phyloP scores from a whole-genome alignment of 2,329 filamentous ascomycete species.

The Mariannaea sp. region DNA sequence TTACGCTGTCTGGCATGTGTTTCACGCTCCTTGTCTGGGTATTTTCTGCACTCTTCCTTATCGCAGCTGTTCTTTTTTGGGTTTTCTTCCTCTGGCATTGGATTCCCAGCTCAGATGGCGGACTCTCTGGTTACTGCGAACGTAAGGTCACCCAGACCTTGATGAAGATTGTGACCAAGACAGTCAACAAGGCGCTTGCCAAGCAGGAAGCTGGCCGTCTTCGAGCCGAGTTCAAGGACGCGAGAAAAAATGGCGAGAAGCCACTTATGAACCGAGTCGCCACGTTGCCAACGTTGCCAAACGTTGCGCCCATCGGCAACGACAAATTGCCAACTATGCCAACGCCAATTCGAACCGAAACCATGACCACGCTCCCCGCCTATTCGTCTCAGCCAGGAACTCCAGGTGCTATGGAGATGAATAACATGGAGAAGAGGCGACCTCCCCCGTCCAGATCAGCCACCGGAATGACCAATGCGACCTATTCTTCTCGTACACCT shows the following conservation, averaged over 20 bases:
- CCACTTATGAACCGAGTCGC: conserved; percentile 59
- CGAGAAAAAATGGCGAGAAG: conserved; percentile 59
- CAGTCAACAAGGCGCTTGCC: conserved; percentile 85
- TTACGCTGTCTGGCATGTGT: conserved; percentile 87
- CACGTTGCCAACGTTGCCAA: conserved; percentile 68
- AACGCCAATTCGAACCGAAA: conserved; percentile 63
- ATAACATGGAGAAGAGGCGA: conserved; percentile 56
- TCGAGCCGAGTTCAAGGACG: conserved; percentile 55
- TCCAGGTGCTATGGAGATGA: conserved; percentile 58
- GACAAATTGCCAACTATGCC: conserved; percentile 64
- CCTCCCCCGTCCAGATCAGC: conserved; percentile 52
- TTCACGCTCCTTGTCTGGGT: conserved; percentile 92
- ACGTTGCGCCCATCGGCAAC: conserved; percentile 41
- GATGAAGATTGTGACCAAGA: conserved; percentile 80
- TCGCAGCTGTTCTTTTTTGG: conserved; percentile 79
- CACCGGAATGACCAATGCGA: conserved; percentile 63
- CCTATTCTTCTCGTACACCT: conserved; percentile 67
- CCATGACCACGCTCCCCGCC: conserved; percentile 63
- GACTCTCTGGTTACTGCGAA: conserved; percentile 83
- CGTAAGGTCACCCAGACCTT: conserved; percentile 89
- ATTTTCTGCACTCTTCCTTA: conserved; percentile 74
- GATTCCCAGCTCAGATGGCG: conserved; percentile 80
- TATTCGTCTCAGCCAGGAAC: conserved; percentile 66
- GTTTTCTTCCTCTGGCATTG: conserved; percentile 91
- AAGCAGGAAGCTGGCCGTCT: conserved; percentile 70